Evolutionary conservation across 305 asterid species (phyloP).

Genomic region (Fraxinus latifolia): DNA sequence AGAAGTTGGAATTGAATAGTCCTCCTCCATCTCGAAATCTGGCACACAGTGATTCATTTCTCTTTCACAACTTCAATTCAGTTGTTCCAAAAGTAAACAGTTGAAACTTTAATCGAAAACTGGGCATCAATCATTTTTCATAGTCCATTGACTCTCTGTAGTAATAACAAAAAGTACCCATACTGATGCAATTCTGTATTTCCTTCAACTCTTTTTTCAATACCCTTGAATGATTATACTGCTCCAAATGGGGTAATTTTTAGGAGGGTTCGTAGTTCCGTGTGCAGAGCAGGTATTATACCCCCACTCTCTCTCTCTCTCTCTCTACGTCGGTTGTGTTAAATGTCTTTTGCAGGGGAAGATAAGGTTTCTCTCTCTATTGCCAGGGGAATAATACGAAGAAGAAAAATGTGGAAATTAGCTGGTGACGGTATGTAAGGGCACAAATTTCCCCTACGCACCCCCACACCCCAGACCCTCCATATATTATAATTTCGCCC

Average conservation of each 20-base stretch:
- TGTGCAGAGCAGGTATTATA: slow-evolving; percentile 13
- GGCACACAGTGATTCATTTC: slow-evolving; percentile 52
- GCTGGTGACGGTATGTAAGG: not conserved
- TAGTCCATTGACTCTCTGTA: not conserved
- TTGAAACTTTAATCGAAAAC: not conserved
- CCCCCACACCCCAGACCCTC: no score
- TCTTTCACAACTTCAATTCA: slow-evolving; percentile 1
- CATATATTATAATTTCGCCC: not conserved
- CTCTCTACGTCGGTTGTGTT: slow-evolving; percentile 19
- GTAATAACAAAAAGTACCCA: not conserved
- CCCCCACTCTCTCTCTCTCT: slow-evolving; percentile 14
- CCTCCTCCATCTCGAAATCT: slow-evolving; percentile 41
- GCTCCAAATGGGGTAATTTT: slow-evolving; percentile 32
- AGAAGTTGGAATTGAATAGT: slow-evolving; percentile 30
- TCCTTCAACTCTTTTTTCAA: slow-evolving; percentile 1
- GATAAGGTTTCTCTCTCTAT: slow-evolving; percentile 28
- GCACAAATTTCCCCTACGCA: not conserved
- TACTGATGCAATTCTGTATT: no score
- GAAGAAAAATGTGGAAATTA: not conserved
- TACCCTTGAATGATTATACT: not conserved
- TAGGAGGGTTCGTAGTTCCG: slow-evolving; percentile 11
- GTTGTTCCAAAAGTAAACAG: not conserved
- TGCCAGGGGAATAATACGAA: slow-evolving; percentile 12
- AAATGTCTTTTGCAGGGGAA: slow-evolving; percentile 22
- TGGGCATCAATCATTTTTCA: not conserved